Base-by-base conservation (phyloP, 208 protist species). In the Lotmaria passim region DNA sequence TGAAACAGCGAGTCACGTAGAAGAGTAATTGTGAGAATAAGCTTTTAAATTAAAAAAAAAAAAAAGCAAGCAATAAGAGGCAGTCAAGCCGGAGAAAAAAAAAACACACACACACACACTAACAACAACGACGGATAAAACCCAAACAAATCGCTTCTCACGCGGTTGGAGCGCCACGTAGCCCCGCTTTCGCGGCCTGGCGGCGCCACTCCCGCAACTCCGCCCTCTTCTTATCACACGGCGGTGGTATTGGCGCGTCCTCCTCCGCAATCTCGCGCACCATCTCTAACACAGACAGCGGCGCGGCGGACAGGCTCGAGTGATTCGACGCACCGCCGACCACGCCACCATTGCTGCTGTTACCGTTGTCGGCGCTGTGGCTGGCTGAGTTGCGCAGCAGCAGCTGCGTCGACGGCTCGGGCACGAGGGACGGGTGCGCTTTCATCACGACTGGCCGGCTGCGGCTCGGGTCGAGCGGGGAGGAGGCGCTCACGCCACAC, bases 191-290 rank as follows among this genome's bases (percentile, higher is more conserved):
- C 8, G 70, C 71, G 14, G 78, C 78, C 44, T 83, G 72, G 33
- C 70, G 57, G 0, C 78, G 38, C 78, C 78, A 83, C 56, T 75
- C 65, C 0, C 78, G 71, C 56, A 83, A 62, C 56, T 69, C 78
- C 56, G 67, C 48, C 62, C 39, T 65, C 28, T 72, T 38, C 12
- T 67, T 62, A 10, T 70, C 63, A 10, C 7, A 36, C n/a, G 33
- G 24, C 21, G 53, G 53, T 12, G 61, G 39, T 30, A 69, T 58
- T 24, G 66, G 39, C 21, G 51, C 24, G 46, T 62, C 63, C 21
- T 64, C 69, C 14, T 61, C 48, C 39, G 63, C 68, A 11, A 75
- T 24, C 48, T 69, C 69, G 26, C 57, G 53, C 58, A 76, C 24
- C 64, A 69, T 50, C 36, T 69, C 28, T 28, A 73, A 51, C 3